phyloP scores from a whole-genome alignment of 805 yeast species.

The Teunomyces tritomae region DNA sequence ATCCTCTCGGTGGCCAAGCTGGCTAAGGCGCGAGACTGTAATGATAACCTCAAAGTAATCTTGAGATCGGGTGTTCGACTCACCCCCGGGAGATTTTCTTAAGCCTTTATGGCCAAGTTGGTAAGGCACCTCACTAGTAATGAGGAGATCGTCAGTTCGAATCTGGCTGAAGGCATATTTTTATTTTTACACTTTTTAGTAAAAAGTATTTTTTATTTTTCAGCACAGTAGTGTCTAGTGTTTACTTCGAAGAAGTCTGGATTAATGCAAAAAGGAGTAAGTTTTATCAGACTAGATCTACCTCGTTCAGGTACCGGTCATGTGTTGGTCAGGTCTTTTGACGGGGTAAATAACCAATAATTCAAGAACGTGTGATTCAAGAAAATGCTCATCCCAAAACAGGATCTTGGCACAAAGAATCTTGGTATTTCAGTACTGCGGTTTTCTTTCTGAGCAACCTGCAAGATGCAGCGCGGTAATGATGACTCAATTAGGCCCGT shows the following conservation, averaged over 20 bases:
- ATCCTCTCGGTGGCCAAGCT: slow-evolving; percentile 45
- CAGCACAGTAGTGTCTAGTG: neutral
- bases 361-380: neutral
- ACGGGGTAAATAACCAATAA: neutral
- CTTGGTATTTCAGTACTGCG: slow-evolving; percentile 1
- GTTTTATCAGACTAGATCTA: no score
- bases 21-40: slow-evolving; percentile 50
- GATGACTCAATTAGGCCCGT: neutral
- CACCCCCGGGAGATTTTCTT: slow-evolving; percentile 42
- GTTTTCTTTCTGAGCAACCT: neutral
- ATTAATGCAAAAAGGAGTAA: no score
- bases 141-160: slow-evolving; percentile 18
- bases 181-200: neutral
- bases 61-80: slow-evolving; percentile 49
- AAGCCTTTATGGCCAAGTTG: slow-evolving; percentile 15
- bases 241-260: no score
- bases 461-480: neutral
- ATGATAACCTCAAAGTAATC: slow-evolving; percentile 32
- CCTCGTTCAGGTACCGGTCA: no score
- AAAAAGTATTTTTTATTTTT: slow-evolving; percentile 5
- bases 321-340: neutral
- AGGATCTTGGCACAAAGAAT: slow-evolving; percentile 10
- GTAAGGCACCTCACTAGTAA: slow-evolving; percentile 17
- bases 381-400: neutral
- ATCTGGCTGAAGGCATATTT: slow-evolving; percentile 15